Percentiles rank a stretch among this genome's conserved stretches.
Evolutionary conservation across 2,329 filamentous ascomycete species (phyloP).

Genomic region (Trichoderma koningii): DNA sequence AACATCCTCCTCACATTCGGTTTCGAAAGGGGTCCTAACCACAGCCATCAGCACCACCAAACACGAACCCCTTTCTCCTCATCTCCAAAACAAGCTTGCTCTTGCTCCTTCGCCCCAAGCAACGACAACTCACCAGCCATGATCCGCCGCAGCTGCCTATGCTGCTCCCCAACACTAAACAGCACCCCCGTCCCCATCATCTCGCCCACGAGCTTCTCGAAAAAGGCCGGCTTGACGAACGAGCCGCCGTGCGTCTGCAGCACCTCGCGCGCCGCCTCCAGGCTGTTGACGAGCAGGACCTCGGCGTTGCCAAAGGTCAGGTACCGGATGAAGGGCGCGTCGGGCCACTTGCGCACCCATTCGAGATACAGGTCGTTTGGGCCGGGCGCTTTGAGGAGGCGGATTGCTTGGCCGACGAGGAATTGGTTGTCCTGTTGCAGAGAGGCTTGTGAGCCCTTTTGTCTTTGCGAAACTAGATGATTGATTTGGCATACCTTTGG

Average conservation of each 20-base stretch:
- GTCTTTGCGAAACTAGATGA: background rate
- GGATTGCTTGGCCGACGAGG: slow-evolving; percentile 22
- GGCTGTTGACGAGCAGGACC: slow-evolving; percentile 18
- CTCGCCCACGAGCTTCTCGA: slow-evolving; percentile 21
- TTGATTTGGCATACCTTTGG: slow-evolving; percentile 16
- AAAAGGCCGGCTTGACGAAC: slow-evolving; percentile 20
- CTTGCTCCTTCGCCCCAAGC: no score
- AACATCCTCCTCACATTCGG: slow-evolving; percentile 20
- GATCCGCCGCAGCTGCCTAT: slow-evolving; percentile 14
- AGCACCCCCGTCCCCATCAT: slow-evolving; percentile 18
- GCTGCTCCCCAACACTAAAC: slow-evolving; percentile 22
- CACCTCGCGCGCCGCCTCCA: slow-evolving; percentile 25
- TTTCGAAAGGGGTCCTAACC: slow-evolving; percentile 15
- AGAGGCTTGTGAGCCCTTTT: background rate
- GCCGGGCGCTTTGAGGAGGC: slow-evolving; percentile 1
- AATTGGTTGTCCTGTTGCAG: slow-evolving; percentile 19
- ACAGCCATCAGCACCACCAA: background rate
- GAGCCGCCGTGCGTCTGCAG: slow-evolving; percentile 17
- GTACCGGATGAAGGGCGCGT: slow-evolving; percentile 21
- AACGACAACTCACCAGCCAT: background rate
- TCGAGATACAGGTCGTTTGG: slow-evolving; percentile 22
- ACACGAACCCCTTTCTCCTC: background rate
- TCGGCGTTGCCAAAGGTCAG: slow-evolving; percentile 22
- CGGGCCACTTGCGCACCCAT: slow-evolving; percentile 21
- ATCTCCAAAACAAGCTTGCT: no score